These are phyloP conservation scores for Colletotrichum australisinense DNA, from an alignment of 2,329 filamentous ascomycete species.

Conservation along the genomic window DNA sequence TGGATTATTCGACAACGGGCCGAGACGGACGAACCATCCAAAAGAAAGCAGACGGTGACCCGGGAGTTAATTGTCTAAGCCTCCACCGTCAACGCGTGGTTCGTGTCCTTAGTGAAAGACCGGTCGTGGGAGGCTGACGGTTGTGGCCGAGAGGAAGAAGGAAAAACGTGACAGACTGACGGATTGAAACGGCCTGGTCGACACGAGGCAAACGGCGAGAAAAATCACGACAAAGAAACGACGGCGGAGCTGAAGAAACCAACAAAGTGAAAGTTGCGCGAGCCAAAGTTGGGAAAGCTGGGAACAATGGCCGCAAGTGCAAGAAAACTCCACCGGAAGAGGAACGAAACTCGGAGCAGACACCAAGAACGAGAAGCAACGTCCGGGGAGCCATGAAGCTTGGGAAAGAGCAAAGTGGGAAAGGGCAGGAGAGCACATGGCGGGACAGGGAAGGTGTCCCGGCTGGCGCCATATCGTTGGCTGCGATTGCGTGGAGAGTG, in stretches of 20 bases:
- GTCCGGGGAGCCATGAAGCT: conserved; percentile 10
- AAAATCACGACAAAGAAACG: neutral
- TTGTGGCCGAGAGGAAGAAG: neutral
- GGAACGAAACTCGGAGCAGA: conserved; percentile 17
- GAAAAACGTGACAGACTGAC: neutral
- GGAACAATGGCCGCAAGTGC: neutral
- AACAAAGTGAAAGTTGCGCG: neutral
- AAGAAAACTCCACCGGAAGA: conserved; percentile 5
- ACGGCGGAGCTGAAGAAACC: neutral
- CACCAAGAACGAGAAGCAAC: conserved; percentile 17
- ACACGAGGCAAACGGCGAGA: neutral
- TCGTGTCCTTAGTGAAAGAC: neutral
- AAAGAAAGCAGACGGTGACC: conserved; percentile 6
- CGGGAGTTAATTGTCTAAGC: neutral
- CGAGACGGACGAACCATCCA: neutral
- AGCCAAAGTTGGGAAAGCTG: neutral
- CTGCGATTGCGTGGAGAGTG: neutral
- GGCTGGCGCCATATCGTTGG: neutral
- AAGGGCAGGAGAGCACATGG: conserved; percentile 31
- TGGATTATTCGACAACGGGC: conserved; percentile 1
- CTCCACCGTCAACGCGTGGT: neutral
- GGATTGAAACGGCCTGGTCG: neutral
- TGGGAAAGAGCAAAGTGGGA: neutral
- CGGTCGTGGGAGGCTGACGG: neutral
- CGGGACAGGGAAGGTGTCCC: conserved; percentile 12